Base-by-base conservation (phyloP, 257 asterid genomes). In the Forsythia viridissima region DNA sequence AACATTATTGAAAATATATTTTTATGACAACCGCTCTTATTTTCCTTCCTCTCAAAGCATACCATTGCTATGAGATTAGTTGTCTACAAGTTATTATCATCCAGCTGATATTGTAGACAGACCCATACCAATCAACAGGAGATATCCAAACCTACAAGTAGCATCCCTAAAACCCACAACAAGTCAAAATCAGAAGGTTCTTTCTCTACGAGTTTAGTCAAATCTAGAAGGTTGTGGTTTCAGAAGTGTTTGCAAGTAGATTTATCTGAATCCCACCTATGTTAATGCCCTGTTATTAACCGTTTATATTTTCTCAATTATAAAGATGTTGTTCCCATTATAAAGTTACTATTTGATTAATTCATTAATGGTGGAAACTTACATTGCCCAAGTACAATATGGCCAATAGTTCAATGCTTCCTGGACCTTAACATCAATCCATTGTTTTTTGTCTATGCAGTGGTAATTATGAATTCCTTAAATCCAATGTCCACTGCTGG, bases 181-280 rank as follows among this genome's bases (percentile, higher is more conserved):
- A 51, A 51, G 5, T 51, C 7, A 51, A 51, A 51, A 51, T 51
- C 6, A 51, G 61, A 51, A 15, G 61, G 61, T 15, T 51, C 37
- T 39, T 61, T 78, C 77, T 42, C 77, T n/a, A 12, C 21, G 76
- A 65, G 52, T 63, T 46, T 71, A 42, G 21, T 41, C 73, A 59
- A 66, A 61, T 71, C 46, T 59, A 39, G 30, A 57, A 42, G 21
- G 34, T 78, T 20, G 36, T 59, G 10, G 10, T 36, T 69, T 68
- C 73, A 43, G 44, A 65, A 43, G 40, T 59, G 67, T 61, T 72
- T 30, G 21, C 5, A 38, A 44, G 51, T 44, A 61, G 24, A 18
- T 42, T 61, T 72, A 36, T 42, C 9, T 12, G 48, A 69, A n/a
- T 18, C 57, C 57, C 38, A 46, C 59, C 55, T 66, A 21, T 12